Evolutionary conservation across 352 stramenopile genomes (phyloP).

Genomic region (Pythium folliculosum): DNA sequence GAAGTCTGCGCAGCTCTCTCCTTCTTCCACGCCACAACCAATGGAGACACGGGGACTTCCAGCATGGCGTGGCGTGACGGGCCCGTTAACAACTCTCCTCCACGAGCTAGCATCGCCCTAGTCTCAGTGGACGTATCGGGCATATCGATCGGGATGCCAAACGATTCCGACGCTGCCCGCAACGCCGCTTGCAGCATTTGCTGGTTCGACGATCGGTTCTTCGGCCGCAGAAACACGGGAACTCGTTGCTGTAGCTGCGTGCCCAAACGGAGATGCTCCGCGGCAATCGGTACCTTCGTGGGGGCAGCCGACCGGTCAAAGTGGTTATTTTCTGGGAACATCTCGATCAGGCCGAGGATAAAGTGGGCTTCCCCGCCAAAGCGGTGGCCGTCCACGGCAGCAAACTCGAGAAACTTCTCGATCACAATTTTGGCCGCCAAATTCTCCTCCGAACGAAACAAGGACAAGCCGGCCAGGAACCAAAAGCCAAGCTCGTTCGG

Average conservation of each 20-base stretch:
- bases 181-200: constrained; percentile 2
- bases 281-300: not conserved
- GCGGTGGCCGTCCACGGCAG: constrained; percentile 3
- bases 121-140: not conserved
- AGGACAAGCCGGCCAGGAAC: not conserved
- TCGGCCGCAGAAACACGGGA: not conserved
- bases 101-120: not conserved
- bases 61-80: not conserved
- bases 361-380: constrained; percentile 10
- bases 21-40: constrained; percentile 3
- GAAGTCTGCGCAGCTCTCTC: not conserved
- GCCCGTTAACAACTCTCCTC: constrained; percentile 2
- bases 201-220: not conserved
- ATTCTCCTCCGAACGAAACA: not conserved
- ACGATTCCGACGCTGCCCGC: not conserved
- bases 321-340: not conserved
- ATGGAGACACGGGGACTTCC: not conserved
- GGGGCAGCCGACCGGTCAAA: not conserved
- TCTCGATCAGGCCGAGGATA: not conserved
- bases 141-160: not conserved
- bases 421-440: not conserved
- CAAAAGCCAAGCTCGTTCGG: constrained; percentile 5
- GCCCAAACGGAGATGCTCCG: not conserved
- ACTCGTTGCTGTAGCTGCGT: not conserved
- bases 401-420: constrained; percentile 7